Conservation (phyloP, 1,284 basidiomycete genomes). For the Apiotrichum mycotoxinovorans region DNA sequence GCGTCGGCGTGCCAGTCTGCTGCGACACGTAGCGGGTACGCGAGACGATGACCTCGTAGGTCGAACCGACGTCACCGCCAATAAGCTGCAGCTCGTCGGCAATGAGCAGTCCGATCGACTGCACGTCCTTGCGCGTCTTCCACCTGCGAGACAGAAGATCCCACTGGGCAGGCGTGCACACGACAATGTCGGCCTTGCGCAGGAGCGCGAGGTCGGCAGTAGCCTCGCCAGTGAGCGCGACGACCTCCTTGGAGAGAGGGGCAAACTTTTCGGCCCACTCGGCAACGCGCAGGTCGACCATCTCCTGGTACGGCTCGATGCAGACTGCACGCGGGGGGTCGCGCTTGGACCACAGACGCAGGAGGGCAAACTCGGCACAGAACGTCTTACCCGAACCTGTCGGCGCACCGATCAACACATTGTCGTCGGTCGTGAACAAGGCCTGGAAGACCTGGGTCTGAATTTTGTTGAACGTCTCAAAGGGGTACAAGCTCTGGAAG, state of each 20-base stretch:
- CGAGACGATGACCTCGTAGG: slow-evolving; percentile 93
- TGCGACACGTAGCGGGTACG: slow-evolving; percentile 91
- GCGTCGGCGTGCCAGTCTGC: slow-evolving; percentile 85
- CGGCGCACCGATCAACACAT: slow-evolving; percentile 91
- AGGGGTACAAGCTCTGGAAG: slow-evolving; percentile 80
- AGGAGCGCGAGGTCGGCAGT: slow-evolving; percentile 84
- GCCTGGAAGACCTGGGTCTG: slow-evolving; percentile 99
- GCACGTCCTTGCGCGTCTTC: slow-evolving; percentile 92
- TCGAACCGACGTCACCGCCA: slow-evolving; percentile 87
- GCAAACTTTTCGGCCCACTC: slow-evolving; percentile 90
- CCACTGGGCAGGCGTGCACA: slow-evolving; percentile 92
- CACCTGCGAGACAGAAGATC: slow-evolving; percentile 93
- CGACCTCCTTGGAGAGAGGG: slow-evolving; percentile 79
- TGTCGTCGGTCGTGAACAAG: slow-evolving; percentile 91
- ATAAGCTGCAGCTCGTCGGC: slow-evolving; percentile 94
- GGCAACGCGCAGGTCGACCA: slow-evolving; percentile 83
- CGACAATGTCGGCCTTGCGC: slow-evolving; percentile 84
- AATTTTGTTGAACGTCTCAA: slow-evolving; percentile 93
- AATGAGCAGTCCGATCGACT: slow-evolving; percentile 86
- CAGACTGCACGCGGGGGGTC: slow-evolving; percentile 86
- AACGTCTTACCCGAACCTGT: slow-evolving; percentile 97
- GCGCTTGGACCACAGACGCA: slow-evolving; percentile 84
- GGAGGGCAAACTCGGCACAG: slow-evolving; percentile 90
- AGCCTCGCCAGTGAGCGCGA: slow-evolving; percentile 91
- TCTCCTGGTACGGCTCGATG: slow-evolving; percentile 93